A percentile compares a stretch with the other conserved stretches of the same genome.
Evolutionary conservation across 1,139 yeast species (phyloP).

Genomic region (Nakaseomyces uthaithaninus): DNA sequence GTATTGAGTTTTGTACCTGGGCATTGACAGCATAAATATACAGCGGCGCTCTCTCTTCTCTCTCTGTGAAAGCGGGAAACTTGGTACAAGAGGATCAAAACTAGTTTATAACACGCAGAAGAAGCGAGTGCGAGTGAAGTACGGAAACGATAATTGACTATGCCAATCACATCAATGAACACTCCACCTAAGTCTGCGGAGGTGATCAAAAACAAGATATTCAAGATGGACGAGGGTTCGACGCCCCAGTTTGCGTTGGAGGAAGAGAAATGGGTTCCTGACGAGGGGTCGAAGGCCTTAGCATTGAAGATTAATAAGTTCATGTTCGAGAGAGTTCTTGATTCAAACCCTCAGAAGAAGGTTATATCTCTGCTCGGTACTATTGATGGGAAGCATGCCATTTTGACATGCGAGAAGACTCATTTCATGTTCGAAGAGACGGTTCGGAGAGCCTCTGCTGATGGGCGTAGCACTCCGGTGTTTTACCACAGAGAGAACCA

Average conservation of each 20-base stretch:
- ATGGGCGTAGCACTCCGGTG: conserved; percentile 19
- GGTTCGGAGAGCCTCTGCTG: conserved; percentile 20
- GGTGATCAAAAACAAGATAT: conserved; percentile 4
- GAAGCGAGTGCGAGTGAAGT: too few species aligned
- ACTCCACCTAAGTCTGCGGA: conserved; percentile 6
- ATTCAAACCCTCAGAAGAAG: conserved; percentile 59
- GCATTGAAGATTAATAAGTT: conserved; percentile 31
- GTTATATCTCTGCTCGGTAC: conserved; percentile 56
- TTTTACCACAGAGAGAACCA: conserved; percentile 23
- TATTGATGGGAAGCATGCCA: conserved; percentile 53
- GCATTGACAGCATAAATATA: too few species aligned
- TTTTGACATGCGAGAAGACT: conserved; percentile 67
- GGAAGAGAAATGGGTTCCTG: conserved; percentile 7
- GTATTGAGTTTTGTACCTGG: too few species aligned
- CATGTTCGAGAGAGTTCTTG: conserved; percentile 38
- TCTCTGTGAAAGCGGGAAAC: too few species aligned
- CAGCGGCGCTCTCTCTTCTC: too few species aligned
- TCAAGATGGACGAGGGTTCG: neutral
- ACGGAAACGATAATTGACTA: neutral
- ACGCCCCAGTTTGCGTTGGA: neutral
- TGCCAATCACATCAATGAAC: conserved; percentile 5
- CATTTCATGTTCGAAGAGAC: conserved; percentile 40
- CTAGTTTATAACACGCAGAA: too few species aligned
- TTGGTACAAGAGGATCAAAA: too few species aligned
- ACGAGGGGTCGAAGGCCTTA: conserved; percentile 5